Evolutionary conservation across 306 rosid species (phyloP), one percentile per base, ranked within the genome.

Genomic region (Morella rubra): DNA sequence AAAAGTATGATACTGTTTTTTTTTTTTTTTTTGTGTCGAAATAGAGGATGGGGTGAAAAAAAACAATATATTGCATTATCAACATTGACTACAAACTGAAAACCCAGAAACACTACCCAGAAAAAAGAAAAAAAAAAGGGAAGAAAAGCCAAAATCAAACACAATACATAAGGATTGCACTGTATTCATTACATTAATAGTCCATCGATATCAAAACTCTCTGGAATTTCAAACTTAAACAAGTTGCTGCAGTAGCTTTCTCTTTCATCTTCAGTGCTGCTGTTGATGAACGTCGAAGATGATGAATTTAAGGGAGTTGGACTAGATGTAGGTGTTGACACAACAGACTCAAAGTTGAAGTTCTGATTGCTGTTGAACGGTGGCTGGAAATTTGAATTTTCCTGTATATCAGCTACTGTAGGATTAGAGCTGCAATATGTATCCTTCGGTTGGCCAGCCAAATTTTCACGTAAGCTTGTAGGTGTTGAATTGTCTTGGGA

Each of bases 141-240:
- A 32, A 32, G 2, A 2, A 32, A 24, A 24, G 1, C 27, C 27
- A 24, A 2, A 32, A 32, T 32, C 37, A 32, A 32, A 32, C 37
- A 32, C 37, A 32, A 32, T 32, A 2, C 37, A 32, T 32, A 32
- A 32, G 37, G 37, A 32, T 32, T 32, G 2, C 37, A 44, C n/a
- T 61, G 70, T 74, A 83, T 86, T 87, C 86, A 22, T 58, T 22
- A 96, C 96, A 96, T 72, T 76, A 87, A 87, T 32, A 32, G 37
- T 52, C 87, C 99, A 56, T 49, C 84, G 47, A 96, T 86, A 52
- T 91, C 96, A 73, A 92, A 76, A 86, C 89, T 83, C 80, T 89
- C 97, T 3, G 99, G 98, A 79, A 92, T 86, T 77, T 89, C 98
- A 10, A 96, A 91, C 83, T 92, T 87, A 79, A 91, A 91, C 54